These are phyloP conservation scores for Blastobotrys proliferans DNA, from an alignment of 1,139 yeast genomes.

Conservation along the genomic window DNA sequence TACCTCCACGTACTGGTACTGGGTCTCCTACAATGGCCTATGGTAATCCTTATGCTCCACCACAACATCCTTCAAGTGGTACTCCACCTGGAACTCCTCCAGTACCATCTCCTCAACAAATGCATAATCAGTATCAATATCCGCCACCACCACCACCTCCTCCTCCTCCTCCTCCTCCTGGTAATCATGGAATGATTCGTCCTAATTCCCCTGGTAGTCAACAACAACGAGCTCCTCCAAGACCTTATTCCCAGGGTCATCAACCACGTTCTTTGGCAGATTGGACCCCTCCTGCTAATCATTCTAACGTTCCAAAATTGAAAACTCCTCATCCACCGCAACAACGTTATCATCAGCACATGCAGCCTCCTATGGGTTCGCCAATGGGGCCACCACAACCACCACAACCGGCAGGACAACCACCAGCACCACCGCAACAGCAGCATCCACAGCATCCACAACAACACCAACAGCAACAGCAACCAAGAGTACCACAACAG, in stretches of 20 bases:
- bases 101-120: slow-evolving; percentile 1
- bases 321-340: slow-evolving; percentile 15
- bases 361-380: too few relatives aligned
- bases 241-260: too few relatives aligned
- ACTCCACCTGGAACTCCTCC: not conserved
- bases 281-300: slow-evolving; percentile 5
- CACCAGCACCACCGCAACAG: slow-evolving; percentile 17
- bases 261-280: slow-evolving; percentile 4
- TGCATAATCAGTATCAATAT: not conserved
- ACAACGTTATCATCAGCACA: slow-evolving; percentile 5
- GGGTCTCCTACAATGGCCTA: too few relatives aligned
- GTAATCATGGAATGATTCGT: not conserved
- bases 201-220: not conserved
- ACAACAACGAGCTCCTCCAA: too few relatives aligned
- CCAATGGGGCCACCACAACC: not conserved
- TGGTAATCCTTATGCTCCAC: too few relatives aligned
- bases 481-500: not conserved
- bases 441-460: slow-evolving; percentile 21
- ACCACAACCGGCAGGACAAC: not conserved
- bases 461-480: slow-evolving; percentile 15
- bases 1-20: too few relatives aligned
- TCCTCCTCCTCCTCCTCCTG: not conserved
- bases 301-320: slow-evolving; percentile 11
- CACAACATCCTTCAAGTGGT: not conserved
- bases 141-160: slow-evolving; percentile 13